A percentile compares a stretch with the other conserved stretches of the same genome.
Conservation (phyloP, 495 filamentous ascomycete genomes). For the Aspergillus asperescens region DNA sequence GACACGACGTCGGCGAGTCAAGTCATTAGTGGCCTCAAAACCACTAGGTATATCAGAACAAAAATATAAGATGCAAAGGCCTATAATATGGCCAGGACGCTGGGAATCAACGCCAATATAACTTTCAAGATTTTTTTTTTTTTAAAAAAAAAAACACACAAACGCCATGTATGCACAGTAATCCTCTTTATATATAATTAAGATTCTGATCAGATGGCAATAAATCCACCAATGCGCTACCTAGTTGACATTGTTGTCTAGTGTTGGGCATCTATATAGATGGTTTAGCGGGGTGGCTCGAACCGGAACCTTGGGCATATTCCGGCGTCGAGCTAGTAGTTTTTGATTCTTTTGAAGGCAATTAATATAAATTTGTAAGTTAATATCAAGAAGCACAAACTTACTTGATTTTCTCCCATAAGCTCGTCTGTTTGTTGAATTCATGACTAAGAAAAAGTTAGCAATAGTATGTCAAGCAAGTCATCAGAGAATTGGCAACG, state of each 20-base stretch:
- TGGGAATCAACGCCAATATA: constrained; percentile 6
- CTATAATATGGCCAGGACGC: not conserved
- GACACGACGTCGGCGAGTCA: not conserved
- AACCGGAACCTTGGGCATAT: constrained; percentile 6
- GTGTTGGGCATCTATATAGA: not conserved
- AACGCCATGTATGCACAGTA: constrained; percentile 26
- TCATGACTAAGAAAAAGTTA: constrained; percentile 22
- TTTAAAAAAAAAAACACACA: constrained; percentile 7
- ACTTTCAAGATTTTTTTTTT: constrained; percentile 6
- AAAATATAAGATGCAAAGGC: not conserved
- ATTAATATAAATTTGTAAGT: constrained; percentile 4
- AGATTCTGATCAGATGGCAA: not conserved
- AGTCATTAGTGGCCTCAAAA: not conserved
- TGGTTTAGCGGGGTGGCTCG: constrained; percentile 17
- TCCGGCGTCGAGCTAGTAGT: constrained; percentile 8
- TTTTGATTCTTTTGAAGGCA: constrained; percentile 2
- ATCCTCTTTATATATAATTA: not conserved
- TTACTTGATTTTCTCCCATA: constrained; percentile 29
- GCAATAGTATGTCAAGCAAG: not conserved
- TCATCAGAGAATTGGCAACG: constrained; percentile 18
- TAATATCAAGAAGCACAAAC: not conserved
- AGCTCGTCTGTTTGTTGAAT: constrained; percentile 32
- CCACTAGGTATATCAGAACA: not conserved
- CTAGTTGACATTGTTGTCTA: not conserved
- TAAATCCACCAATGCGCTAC: not conserved